Percentiles rank a stretch among this genome's conserved stretches.
Conservation (phyloP, 2,329 filamentous ascomycete genomes). For the Arthrobotrys pseudoclavata region DNA sequence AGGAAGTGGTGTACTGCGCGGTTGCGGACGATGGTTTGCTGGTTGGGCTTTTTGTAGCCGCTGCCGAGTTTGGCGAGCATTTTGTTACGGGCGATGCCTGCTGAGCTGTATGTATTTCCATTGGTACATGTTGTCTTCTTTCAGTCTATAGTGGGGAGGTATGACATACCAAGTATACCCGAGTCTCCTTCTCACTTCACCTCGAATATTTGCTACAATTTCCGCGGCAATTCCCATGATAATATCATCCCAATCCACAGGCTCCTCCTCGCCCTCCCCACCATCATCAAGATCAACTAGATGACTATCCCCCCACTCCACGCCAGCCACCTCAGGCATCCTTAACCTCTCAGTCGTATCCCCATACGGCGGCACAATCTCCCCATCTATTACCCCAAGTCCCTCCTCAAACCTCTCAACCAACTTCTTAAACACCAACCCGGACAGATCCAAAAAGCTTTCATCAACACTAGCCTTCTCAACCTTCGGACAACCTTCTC, state of each 20-base stretch:
- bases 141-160: not conserved
- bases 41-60: slow-evolving; percentile 90
- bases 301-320: slow-evolving; percentile 61
- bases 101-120: slow-evolving; percentile 70
- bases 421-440: slow-evolving; percentile 81
- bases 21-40: slow-evolving; percentile 92
- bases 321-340: slow-evolving; percentile 68
- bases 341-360: slow-evolving; percentile 74
- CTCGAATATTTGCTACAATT: slow-evolving; percentile 82
- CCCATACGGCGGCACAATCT: slow-evolving; percentile 76
- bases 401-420: slow-evolving; percentile 80
- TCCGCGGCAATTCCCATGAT: slow-evolving; percentile 88
- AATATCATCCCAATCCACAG: slow-evolving; percentile 92
- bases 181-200: slow-evolving; percentile 76
- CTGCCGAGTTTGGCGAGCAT: slow-evolving; percentile 95
- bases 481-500: slow-evolving; percentile 61
- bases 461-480: slow-evolving; percentile 96
- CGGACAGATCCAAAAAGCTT: slow-evolving; percentile 91
- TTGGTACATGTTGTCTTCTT: not conserved
- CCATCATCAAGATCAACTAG: slow-evolving; percentile 76
- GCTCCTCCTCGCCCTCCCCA: slow-evolving; percentile 81
- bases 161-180: slow-evolving; percentile 80
- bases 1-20: slow-evolving; percentile 85
- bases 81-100: slow-evolving; percentile 89
- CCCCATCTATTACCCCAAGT: slow-evolving; percentile 68